Percentiles rank a stretch among this genome's conserved stretches.
Evolutionary conservation across 169 alveolate genomes (phyloP).

Genomic region (Plasmodium chabaudi): DNA sequence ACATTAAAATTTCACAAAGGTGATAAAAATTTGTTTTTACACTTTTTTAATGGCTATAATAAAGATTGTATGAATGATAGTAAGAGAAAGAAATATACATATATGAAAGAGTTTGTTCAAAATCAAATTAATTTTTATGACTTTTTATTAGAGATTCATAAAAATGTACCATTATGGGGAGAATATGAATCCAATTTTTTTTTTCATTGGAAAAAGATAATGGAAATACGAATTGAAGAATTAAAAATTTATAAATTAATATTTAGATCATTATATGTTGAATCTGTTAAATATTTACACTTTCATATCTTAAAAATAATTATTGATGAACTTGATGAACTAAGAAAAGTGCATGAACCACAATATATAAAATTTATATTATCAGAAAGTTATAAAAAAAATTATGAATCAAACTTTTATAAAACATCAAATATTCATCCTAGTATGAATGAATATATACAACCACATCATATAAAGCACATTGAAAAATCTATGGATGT

Average conservation of each 20-base stretch:
- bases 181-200: constrained; percentile 81
- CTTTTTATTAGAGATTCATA: constrained; percentile 81
- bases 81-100: constrained; percentile 13
- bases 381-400: constrained; percentile 29
- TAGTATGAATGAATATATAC: constrained; percentile 55
- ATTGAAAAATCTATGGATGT: constrained; percentile 60
- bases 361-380: constrained; percentile 25
- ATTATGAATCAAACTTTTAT: constrained; percentile 3
- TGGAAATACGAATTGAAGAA: constrained; percentile 72
- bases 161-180: constrained; percentile 86
- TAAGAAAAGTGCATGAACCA: constrained; percentile 74
- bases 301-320: constrained; percentile 52
- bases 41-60: neutral
- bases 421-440: constrained; percentile 24
- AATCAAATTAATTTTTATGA: constrained; percentile 82
- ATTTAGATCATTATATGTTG: constrained; percentile 49
- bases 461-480: constrained; percentile 42
- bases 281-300: constrained; percentile 35
- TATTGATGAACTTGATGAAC: constrained; percentile 50
- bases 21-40: too few relatives aligned
- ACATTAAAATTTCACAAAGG: too few relatives aligned
- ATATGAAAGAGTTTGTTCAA: constrained; percentile 72
- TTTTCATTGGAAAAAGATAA: constrained; percentile 83
- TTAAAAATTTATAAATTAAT: constrained; percentile 59
- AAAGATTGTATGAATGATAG: neutral